Base-by-base conservation (phyloP, 2,329 filamentous ascomycete species). In the Ophiostoma angusticollis region DNA sequence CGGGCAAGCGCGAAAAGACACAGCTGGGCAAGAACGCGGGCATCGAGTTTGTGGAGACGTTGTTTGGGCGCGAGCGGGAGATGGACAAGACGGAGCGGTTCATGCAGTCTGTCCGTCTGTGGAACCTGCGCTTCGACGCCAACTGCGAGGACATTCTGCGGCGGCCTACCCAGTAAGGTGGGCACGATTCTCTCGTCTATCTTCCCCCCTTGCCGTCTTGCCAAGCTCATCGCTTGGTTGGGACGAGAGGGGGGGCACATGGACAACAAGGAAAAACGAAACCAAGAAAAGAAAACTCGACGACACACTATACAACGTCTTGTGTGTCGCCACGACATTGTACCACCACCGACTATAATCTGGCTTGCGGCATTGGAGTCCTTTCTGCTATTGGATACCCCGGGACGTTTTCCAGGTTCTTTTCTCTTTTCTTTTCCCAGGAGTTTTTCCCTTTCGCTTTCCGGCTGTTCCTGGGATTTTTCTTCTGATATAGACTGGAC, bases 71-170 rank as follows among this genome's bases (percentile, higher is more conserved):
- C 46, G 89, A 96, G 55, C 75, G 86, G 46, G 84, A 95, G 63
- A 70, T 95, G 40, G 79, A 87, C 58, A 79, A 79, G 60, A 95
- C 89, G 2, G 85, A 95, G 67, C 84, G 82, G 60, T 76, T 95
- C 61, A 96, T 96, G 85, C 78, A 83, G 48, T 78, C 77, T 47
- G 79, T 94, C 54, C 75, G 84, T 35, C 69, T 87, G 25, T 98
- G 89, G 84, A 86, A 83, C 58, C 76, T 93, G 62, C 81, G 89
- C 33, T 98, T 95, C 60, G 86, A 95, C 54, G 84, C 84, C 59
- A 95, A 96, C 68, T 94, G 86, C 63, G 84, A 93, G 53, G 83
- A 89, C 21, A 89, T 96, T 50, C 67, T 96, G 44, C 63, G 63
- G 49, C 66, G 69, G 52, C 76, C 76, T 29, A 68, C 67, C 49